phyloP scores from a whole-genome alignment of 306 rosid species.

The Vachellia pachyceras region DNA sequence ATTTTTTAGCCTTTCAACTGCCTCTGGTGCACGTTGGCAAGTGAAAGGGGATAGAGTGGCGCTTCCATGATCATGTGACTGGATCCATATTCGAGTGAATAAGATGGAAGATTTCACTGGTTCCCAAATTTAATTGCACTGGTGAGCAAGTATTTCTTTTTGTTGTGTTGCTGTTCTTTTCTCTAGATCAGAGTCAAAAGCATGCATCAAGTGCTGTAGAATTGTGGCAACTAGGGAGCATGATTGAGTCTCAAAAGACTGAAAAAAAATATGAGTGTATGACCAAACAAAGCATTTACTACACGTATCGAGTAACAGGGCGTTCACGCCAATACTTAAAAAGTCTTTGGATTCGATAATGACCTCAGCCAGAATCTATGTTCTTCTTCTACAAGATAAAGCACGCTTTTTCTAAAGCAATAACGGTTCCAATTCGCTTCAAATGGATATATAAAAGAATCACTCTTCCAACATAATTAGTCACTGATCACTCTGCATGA shows the following conservation, averaged over 20 bases:
- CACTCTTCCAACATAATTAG: constrained; percentile 10
- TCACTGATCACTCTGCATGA: constrained; percentile 28
- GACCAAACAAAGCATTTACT: constrained; percentile 71
- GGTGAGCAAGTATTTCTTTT: constrained; percentile 44
- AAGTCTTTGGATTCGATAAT: constrained; percentile 55
- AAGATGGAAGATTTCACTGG: constrained; percentile 13
- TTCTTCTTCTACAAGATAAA: constrained; percentile 57
- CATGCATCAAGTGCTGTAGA: constrained; percentile 55
- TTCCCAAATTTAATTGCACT: constrained; percentile 36
- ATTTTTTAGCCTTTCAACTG: background rate
- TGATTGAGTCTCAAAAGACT: constrained; percentile 54
- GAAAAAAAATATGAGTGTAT: constrained; percentile 44
- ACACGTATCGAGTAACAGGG: constrained; percentile 45
- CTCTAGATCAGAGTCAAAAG: constrained; percentile 53
- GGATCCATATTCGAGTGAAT: background rate
- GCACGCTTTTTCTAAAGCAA: constrained; percentile 30
- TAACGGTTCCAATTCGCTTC: constrained; percentile 27
- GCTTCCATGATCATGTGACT: constrained; percentile 14
- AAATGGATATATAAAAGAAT: constrained; percentile 5
- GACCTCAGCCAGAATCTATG: constrained; percentile 71
- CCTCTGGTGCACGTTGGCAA: background rate
- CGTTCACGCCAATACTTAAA: constrained; percentile 62
- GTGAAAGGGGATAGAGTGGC: background rate
- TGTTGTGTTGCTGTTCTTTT: constrained; percentile 56
- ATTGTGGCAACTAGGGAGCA: constrained; percentile 42